Conservation (phyloP, 768 basidiomycete species). For the Lactifluus piperatus region DNA sequence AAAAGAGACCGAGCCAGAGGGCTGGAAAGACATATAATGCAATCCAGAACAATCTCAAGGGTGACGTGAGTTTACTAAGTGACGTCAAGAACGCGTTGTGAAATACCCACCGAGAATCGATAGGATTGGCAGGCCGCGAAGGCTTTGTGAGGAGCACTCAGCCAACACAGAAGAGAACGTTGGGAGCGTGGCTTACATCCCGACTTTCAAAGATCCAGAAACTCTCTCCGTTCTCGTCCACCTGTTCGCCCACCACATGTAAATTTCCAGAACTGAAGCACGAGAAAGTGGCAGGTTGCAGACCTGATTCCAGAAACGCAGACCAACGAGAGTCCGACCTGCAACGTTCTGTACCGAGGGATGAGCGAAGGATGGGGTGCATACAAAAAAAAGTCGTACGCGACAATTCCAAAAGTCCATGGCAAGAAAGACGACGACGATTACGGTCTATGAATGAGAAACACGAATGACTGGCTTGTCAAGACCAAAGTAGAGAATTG, state of each 20-base stretch:
- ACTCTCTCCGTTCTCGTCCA: constrained; percentile 92
- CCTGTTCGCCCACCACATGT: constrained; percentile 34
- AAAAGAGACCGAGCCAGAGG: constrained; percentile 78
- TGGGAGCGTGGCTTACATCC: constrained; percentile 52
- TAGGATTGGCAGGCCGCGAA: constrained; percentile 76
- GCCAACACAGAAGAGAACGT: neutral
- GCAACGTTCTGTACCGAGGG: constrained; percentile 65
- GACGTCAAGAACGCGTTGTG: neutral
- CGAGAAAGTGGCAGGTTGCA: neutral
- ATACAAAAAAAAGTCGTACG: constrained; percentile 36
- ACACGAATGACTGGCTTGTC: neutral
- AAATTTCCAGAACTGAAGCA: constrained; percentile 24
- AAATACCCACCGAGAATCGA: constrained; percentile 68
- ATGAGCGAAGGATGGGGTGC: too few species aligned
- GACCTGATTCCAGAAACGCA: constrained; percentile 97
- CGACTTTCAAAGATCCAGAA: constrained; percentile 98
- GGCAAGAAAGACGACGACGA: constrained; percentile 86
- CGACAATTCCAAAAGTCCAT: constrained; percentile 99
- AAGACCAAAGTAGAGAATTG: neutral
- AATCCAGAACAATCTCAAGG: constrained; percentile 38
- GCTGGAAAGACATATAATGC: constrained; percentile 86
- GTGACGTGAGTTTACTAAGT: neutral
- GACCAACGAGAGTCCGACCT: constrained; percentile 85
- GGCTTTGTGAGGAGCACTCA: constrained; percentile 40
- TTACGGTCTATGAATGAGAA: constrained; percentile 52